These are phyloP conservation scores for Eimeria tenella DNA, from an alignment of 169 alveolate species.

Conservation along the genomic window DNA sequence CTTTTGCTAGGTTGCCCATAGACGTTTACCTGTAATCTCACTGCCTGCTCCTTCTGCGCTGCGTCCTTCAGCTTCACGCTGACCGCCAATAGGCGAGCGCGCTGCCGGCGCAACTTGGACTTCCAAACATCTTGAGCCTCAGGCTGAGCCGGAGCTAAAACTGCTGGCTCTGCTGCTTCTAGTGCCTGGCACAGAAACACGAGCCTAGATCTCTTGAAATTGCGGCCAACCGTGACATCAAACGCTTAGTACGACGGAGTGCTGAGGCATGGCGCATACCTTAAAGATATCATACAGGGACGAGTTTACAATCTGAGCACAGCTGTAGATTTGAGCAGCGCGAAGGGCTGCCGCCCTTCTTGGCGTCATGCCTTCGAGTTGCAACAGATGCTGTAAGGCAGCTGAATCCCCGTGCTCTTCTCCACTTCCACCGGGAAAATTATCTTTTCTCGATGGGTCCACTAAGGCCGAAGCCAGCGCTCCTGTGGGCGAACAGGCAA, in stretches of 20 bases:
- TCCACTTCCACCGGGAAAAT: background rate
- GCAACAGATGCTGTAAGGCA: constrained; percentile 44
- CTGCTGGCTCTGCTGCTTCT: constrained; percentile 70
- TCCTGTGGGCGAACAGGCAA: constrained; percentile 38
- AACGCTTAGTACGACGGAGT: too few species aligned
- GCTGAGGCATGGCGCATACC: constrained; percentile 9
- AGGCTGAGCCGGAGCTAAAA: constrained; percentile 7
- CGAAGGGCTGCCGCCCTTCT: constrained; percentile 54
- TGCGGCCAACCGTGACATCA: too few species aligned
- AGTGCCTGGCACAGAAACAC: constrained; percentile 19
- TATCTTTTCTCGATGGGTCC: background rate
- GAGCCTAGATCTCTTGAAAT: background rate
- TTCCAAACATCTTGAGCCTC: background rate
- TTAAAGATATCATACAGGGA: constrained; percentile 33
- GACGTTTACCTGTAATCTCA: constrained; percentile 58
- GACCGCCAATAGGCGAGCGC: constrained; percentile 58
- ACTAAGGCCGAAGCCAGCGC: constrained; percentile 32
- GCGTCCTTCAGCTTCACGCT: constrained; percentile 64
- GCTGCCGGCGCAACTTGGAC: constrained; percentile 1
- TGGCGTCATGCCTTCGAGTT: constrained; percentile 69
- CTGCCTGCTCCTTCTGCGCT: constrained; percentile 42
- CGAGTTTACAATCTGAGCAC: constrained; percentile 30
- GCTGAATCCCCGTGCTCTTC: constrained; percentile 33
- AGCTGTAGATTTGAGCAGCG: constrained; percentile 40
- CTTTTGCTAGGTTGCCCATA: too few species aligned